Evolutionary conservation across 352 stramenopile genomes (phyloP), one percentile per base, ranked within the genome.

Genomic region (Blastocystis sp.): DNA sequence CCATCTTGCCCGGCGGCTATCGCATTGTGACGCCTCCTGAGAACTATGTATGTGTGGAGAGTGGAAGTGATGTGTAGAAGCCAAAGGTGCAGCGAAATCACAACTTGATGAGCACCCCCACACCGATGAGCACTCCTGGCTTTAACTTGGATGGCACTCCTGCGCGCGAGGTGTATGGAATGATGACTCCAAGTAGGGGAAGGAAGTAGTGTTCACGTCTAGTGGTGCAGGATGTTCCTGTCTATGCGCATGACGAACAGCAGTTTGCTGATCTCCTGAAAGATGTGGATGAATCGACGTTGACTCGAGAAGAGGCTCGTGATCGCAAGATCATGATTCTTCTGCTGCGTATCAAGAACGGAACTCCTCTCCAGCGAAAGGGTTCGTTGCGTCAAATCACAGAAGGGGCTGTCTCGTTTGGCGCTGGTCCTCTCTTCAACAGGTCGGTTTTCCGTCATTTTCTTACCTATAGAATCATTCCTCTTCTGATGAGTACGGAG

Each of bases 321-420:
- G 96, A 98, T 90, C 93, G 96, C 53, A 97, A 98, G 90, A 99
- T 99, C 87, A 98, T 99, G 95, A 93, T 94, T 0, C 90, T 99
- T 47, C 90, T 99, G 76, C 93, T 99, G 1, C 98, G 98, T 90
- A 99, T 99, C 87, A 99, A 99, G 93, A 99, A 98, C 90, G 97
- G 97, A 18, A 98, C 96, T 0, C 97, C 97, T 1, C 96, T 96
- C 4, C 97, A 99, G 92, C 93, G 97, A 47, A 94, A 94, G 88
- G 81, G 88, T n/a, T 92, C 91, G 13, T 65, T 94, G 2, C 89
- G 92, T 1, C 91, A 92, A 78, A 98, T 99, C 59, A 98, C 96
- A 1, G 96, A 99, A 90, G 98, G 98, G 90, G 96, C 97, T 6
- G 93, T 95, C 18, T 94, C 97, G 34, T 98, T 99, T 91, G 97